Evolutionary conservation across 2,329 filamentous ascomycete species (phyloP).

Genomic region (Cadophora luteo-olivacea): DNA sequence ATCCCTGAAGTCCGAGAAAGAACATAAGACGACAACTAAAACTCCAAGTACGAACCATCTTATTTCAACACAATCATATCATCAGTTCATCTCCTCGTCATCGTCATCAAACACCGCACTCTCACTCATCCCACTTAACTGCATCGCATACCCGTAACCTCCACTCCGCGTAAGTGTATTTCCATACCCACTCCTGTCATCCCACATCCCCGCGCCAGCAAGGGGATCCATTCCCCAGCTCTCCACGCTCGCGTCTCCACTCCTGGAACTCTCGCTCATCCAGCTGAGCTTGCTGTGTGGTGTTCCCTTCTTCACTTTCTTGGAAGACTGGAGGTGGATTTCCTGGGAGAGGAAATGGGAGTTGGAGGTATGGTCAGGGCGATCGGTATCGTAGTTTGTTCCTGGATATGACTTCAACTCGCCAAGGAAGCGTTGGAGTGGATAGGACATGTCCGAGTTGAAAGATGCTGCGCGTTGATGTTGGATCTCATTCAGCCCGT

Average conservation of each 20-base stretch:
- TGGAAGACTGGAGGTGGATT: slow-evolving; percentile 19
- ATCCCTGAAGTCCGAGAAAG: neutral
- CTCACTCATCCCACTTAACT: slow-evolving; percentile 31
- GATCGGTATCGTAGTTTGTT: slow-evolving; percentile 12
- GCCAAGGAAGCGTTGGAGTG: slow-evolving; percentile 31
- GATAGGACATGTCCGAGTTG: slow-evolving; percentile 28
- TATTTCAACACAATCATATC: neutral
- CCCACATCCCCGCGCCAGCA: slow-evolving; percentile 32
- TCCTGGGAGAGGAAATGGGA: slow-evolving; percentile 17
- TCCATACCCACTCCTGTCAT: slow-evolving; percentile 9
- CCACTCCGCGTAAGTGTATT: slow-evolving; percentile 4
- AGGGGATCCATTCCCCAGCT: slow-evolving; percentile 30
- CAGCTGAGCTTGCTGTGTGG: slow-evolving; percentile 31
- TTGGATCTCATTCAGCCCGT: slow-evolving; percentile 26
- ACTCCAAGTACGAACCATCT: slow-evolving; percentile 10
- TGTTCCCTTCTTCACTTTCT: slow-evolving; percentile 27
- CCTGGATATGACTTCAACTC: slow-evolving; percentile 14
- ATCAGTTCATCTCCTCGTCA: slow-evolving; percentile 9
- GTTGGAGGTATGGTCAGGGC: neutral
- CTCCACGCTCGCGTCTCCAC: slow-evolving; percentile 23
- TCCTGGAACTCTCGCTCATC: slow-evolving; percentile 30
- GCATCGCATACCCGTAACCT: slow-evolving; percentile 25
- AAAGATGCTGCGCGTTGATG: slow-evolving; percentile 30
- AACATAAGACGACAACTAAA: neutral
- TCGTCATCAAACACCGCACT: slow-evolving; percentile 1